Conservation (phyloP, 192 early-diverging fungal species). For the Lobosporangium transversale region DNA sequence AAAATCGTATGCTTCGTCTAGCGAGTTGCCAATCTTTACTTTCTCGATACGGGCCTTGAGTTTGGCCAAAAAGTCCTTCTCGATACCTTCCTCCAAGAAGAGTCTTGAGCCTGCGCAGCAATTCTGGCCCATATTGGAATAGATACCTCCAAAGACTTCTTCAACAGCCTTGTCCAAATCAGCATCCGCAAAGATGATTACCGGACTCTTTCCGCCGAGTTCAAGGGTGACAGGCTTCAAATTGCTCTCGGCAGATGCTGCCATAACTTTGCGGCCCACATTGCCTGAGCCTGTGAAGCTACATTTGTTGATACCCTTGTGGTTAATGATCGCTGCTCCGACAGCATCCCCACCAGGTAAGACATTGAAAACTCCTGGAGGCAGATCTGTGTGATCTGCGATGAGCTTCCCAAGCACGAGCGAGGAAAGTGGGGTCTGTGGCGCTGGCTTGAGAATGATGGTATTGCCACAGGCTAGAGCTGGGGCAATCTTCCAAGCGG, state of each 20-base stretch:
- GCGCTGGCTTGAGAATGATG: slow-evolving; percentile 81
- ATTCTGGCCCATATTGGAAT: slow-evolving; percentile 86
- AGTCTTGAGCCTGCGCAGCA: slow-evolving; percentile 83
- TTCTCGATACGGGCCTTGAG: slow-evolving; percentile 61
- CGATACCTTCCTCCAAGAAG: slow-evolving; percentile 77
- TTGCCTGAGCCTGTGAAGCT: slow-evolving; percentile 83
- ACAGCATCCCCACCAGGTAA: slow-evolving; percentile 81
- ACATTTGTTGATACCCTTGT: slow-evolving; percentile 72
- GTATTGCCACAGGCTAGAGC: slow-evolving; percentile 82
- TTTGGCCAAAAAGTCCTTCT: slow-evolving; percentile 72
- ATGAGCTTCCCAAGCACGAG: slow-evolving; percentile 72
- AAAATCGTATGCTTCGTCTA: slow-evolving; percentile 66
- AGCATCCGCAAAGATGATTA: slow-evolving; percentile 80
- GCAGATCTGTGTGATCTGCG: slow-evolving; percentile 75
- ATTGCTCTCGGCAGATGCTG: slow-evolving; percentile 65
- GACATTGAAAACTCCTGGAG: slow-evolving; percentile 85
- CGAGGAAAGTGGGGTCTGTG: slow-evolving; percentile 70
- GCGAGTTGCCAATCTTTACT: slow-evolving; percentile 77
- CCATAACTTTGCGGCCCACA: slow-evolving; percentile 71
- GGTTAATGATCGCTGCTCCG: slow-evolving; percentile 76
- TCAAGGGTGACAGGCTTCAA: slow-evolving; percentile 87
- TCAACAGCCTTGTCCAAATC: slow-evolving; percentile 78
- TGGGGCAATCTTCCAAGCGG: slow-evolving; percentile 87
- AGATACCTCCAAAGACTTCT: slow-evolving; percentile 74
- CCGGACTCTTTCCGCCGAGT: slow-evolving; percentile 91